Percentiles rank a stretch among this genome's conserved stretches.
Evolutionary conservation across 1,284 basidiomycete genomes (phyloP).

Genomic region (Ceratobasidium sp.): DNA sequence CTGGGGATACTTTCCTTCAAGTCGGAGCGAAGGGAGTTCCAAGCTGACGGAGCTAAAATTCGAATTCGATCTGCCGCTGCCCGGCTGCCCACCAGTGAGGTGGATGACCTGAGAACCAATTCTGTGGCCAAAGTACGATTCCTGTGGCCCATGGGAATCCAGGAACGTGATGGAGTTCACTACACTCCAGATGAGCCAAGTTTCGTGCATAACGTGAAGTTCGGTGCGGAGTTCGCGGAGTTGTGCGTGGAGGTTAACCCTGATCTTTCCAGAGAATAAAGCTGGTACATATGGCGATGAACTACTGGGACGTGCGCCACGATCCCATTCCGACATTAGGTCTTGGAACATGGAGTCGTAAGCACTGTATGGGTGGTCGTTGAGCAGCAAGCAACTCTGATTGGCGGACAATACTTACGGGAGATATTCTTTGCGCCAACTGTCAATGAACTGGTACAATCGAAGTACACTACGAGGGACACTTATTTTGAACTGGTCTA

Average conservation of each 20-base stretch:
- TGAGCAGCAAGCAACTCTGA: not conserved
- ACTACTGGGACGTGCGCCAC: not conserved
- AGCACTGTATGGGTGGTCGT: constrained; percentile 38
- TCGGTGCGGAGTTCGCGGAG: constrained; percentile 58
- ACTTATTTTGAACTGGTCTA: constrained; percentile 37
- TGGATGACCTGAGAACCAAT: constrained; percentile 65
- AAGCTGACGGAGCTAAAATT: constrained; percentile 58
- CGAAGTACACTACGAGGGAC: constrained; percentile 81
- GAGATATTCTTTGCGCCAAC: constrained; percentile 79
- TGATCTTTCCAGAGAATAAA: constrained; percentile 33
- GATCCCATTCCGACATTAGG: constrained; percentile 65
- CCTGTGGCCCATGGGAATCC: constrained; percentile 43
- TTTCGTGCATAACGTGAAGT: constrained; percentile 82
- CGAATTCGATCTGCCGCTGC: constrained; percentile 59
- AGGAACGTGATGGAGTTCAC: constrained; percentile 58
- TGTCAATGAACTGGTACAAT: constrained; percentile 74
- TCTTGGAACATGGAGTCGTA: constrained; percentile 64
- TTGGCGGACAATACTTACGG: constrained; percentile 50
- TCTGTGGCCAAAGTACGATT: constrained; percentile 65
- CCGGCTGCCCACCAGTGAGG: constrained; percentile 29
- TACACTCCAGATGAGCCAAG: constrained; percentile 78
- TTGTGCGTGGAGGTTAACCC: constrained; percentile 51
- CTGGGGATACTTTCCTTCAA: constrained; percentile 59
- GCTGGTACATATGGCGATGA: not conserved
- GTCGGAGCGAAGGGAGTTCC: constrained; percentile 65